Evolutionary conservation across 2,329 filamentous ascomycete species (phyloP).

Genomic region (Dendrostoma leiphaemia): DNA sequence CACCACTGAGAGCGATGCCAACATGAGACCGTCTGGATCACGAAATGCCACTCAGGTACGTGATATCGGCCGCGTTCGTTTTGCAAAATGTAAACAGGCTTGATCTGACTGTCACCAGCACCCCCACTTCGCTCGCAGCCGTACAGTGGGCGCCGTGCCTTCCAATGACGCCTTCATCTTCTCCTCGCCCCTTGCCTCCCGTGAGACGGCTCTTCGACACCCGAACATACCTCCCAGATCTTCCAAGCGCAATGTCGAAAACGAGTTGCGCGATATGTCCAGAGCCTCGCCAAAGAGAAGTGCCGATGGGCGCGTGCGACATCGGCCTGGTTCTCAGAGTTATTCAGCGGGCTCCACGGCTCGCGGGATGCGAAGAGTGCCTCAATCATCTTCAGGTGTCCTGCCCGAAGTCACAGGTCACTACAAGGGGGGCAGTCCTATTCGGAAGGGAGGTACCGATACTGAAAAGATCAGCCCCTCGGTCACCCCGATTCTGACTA

Average conservation of each 20-base stretch:
- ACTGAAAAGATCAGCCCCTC: slow-evolving; percentile 7
- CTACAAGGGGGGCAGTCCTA: background rate
- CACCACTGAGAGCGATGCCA: background rate
- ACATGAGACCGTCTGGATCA: background rate
- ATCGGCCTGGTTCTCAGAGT: slow-evolving; percentile 5
- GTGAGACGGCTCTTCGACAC: background rate
- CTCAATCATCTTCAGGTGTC: background rate
- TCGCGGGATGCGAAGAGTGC: background rate
- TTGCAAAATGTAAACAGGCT: background rate
- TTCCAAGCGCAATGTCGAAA: background rate
- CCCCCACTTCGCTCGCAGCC: slow-evolving; percentile 5
- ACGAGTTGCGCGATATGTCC: background rate
- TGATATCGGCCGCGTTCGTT: too few species aligned
- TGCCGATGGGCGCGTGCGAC: slow-evolving; percentile 6
- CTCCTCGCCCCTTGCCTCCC: background rate
- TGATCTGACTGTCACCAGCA: background rate
- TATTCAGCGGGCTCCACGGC: background rate
- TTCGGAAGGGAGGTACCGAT: background rate
- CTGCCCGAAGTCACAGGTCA: background rate
- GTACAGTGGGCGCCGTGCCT: slow-evolving; percentile 3
- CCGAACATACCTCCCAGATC: slow-evolving; percentile 4
- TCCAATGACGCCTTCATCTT: background rate
- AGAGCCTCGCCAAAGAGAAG: background rate
- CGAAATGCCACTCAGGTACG: slow-evolving; percentile 5
- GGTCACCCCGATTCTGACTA: background rate